A percentile compares a stretch with the other conserved stretches of the same genome.
phyloP scores from a whole-genome alignment of 1,139 yeast genomes.

The Fermentozyma sake region DNA sequence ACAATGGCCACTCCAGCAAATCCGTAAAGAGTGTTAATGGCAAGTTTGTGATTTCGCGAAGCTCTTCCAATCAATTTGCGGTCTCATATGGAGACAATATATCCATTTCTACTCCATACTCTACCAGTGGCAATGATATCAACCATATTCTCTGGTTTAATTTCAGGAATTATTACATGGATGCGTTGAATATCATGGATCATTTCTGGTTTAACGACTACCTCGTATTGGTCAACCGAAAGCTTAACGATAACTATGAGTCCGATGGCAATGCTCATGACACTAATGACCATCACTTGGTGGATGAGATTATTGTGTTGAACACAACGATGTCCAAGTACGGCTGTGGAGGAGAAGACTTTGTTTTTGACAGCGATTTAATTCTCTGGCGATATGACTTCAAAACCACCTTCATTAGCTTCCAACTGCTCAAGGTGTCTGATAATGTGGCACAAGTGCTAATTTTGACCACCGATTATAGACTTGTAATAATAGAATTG shows the following conservation, averaged over 20 bases:
- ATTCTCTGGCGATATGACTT: slow-evolving; percentile 41
- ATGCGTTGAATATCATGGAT: slow-evolving; percentile 29
- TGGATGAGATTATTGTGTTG: slow-evolving; percentile 38
- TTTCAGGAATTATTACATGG: slow-evolving; percentile 31
- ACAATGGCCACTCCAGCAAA: slow-evolving; percentile 14
- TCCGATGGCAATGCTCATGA: slow-evolving; percentile 8
- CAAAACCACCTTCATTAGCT: slow-evolving; percentile 22
- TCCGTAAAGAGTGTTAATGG: slow-evolving; percentile 15
- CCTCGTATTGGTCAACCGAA: slow-evolving; percentile 32
- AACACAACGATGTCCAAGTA: slow-evolving; percentile 30
- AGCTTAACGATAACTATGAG: slow-evolving; percentile 16
- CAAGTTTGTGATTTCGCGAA: slow-evolving; percentile 20
- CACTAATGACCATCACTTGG: too few relatives aligned
- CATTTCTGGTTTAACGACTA: slow-evolving; percentile 36
- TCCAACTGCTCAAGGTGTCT: slow-evolving; percentile 16
- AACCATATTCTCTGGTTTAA: slow-evolving; percentile 42
- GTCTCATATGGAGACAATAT: slow-evolving; percentile 13
- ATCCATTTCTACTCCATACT: slow-evolving; percentile 36
- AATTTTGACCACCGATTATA: slow-evolving; percentile 27
- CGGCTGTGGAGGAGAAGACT: slow-evolving; percentile 31
- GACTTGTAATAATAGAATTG: slow-evolving; percentile 30
- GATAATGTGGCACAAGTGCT: slow-evolving; percentile 18
- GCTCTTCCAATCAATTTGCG: slow-evolving; percentile 22
- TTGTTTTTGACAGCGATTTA: slow-evolving; percentile 35
- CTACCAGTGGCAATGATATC: slow-evolving; percentile 17